These are phyloP conservation scores for Coemansia sp. DNA, from an alignment of 192 early-diverging fungal genomes.

Conservation along the genomic window DNA sequence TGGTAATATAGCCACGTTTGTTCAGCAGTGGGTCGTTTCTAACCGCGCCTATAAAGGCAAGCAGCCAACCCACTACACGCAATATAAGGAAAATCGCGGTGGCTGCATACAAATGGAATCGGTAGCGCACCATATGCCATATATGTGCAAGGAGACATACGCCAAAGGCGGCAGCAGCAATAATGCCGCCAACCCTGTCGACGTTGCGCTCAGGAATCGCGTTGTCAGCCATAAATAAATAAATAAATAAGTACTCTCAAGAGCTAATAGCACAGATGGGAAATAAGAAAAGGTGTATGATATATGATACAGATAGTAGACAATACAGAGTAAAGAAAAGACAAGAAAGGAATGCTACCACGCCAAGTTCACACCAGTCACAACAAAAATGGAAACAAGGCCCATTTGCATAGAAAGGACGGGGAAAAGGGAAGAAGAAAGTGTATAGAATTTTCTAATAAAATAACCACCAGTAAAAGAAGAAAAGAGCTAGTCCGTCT, in stretches of 20 bases:
- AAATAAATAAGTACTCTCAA: constrained; percentile 3
- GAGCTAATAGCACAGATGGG: constrained; percentile 6
- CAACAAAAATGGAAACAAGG: neutral
- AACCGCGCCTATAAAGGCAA: constrained; percentile 42
- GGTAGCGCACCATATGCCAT: constrained; percentile 45
- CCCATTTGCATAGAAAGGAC: neutral
- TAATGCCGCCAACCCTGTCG: constrained; percentile 51
- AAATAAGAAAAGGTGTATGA: constrained; percentile 7
- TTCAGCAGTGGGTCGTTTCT: constrained; percentile 29
- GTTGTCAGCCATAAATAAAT: constrained; percentile 19
- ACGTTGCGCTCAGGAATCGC: constrained; percentile 31
- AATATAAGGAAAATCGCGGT: constrained; percentile 34
- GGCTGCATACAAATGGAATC: constrained; percentile 33
- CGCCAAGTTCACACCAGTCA: neutral
- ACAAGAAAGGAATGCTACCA: neutral
- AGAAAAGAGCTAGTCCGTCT: neutral
- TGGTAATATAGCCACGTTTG: constrained; percentile 50
- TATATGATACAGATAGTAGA: constrained; percentile 4
- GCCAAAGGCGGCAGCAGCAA: constrained; percentile 36
- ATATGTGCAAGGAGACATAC: constrained; percentile 34
- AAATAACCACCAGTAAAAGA: neutral
- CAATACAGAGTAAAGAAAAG: neutral
- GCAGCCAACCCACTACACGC: constrained; percentile 48
- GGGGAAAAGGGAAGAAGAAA: neutral
- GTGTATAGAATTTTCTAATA: neutral